Percentiles rank a stretch among this genome's conserved stretches.
Evolutionary conservation across 208 protist species (phyloP).

Genomic region (Balamuthia mandrillaris): DNA sequence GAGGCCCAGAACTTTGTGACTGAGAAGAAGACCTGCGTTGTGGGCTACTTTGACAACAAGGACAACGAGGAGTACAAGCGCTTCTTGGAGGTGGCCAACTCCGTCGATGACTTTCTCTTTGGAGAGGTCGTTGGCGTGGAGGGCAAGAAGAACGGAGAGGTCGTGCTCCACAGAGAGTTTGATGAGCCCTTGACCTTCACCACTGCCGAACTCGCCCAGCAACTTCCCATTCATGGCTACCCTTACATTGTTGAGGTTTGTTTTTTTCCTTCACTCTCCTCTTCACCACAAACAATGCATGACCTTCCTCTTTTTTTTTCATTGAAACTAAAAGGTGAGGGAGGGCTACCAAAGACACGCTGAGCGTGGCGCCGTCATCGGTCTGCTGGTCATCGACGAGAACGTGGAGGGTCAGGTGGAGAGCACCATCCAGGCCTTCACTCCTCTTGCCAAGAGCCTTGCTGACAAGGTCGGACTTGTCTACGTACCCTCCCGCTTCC

Average conservation of each 20-base stretch:
- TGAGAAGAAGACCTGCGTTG: not conserved
- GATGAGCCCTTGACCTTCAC: constrained; percentile 1
- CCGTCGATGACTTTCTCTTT: not conserved
- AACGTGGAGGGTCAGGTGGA: not conserved
- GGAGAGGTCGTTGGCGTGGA: not conserved
- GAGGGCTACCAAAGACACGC: not conserved
- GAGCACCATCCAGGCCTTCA: not conserved
- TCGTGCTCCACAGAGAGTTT: constrained; percentile 19
- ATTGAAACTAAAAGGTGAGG: not conserved
- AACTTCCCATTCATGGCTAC: not conserved
- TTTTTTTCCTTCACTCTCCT: not conserved
- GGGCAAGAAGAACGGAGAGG: not conserved
- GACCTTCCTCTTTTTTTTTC: not conserved
- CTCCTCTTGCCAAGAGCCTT: not conserved
- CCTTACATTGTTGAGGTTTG: constrained; percentile 2
- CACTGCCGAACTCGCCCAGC: not conserved
- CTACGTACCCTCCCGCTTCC: not conserved
- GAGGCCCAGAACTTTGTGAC: not conserved
- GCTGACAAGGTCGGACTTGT: constrained; percentile 3
- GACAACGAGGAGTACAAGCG: constrained; percentile 6
- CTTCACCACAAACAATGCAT: not conserved
- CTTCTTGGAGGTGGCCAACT: constrained; percentile 10
- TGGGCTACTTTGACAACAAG: constrained; percentile 38
- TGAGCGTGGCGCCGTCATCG: not conserved
- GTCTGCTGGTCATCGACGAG: not conserved